Evolutionary conservation across 2,329 filamentous ascomycete species (phyloP).

Genomic region (Penicillium sp.): DNA sequence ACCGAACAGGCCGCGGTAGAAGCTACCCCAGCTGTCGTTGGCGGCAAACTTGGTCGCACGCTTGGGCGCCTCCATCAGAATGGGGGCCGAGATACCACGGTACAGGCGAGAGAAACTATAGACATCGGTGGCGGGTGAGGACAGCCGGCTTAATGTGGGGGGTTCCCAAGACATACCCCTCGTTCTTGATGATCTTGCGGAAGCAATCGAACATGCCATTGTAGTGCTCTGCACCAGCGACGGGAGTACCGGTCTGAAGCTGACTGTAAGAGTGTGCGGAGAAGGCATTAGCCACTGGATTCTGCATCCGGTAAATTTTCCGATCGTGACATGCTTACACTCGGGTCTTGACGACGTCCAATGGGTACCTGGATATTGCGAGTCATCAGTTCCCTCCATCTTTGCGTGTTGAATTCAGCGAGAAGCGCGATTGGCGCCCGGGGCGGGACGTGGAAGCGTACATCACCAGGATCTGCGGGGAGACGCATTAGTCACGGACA

Average conservation of each 20-base stretch:
- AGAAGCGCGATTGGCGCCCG: background rate
- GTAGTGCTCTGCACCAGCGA: slow-evolving; percentile 74
- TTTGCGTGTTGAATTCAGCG: background rate
- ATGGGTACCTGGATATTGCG: slow-evolving; percentile 71
- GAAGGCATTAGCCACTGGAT: background rate
- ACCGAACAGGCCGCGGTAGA: slow-evolving; percentile 86
- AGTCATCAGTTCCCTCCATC: slow-evolving; percentile 11
- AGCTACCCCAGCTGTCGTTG: slow-evolving; percentile 96
- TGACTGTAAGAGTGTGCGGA: slow-evolving; percentile 52
- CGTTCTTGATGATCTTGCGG: slow-evolving; percentile 90
- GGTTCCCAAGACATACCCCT: slow-evolving; percentile 65
- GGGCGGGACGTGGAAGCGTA: slow-evolving; percentile 14
- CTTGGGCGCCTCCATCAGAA: slow-evolving; percentile 97
- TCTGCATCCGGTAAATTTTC: slow-evolving; percentile 10
- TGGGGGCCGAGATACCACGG: slow-evolving; percentile 90
- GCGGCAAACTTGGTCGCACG: slow-evolving; percentile 97
- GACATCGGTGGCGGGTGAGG: slow-evolving; percentile 1
- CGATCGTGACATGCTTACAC: slow-evolving; percentile 59
- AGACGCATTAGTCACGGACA: slow-evolving; percentile 15
- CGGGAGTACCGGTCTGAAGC: slow-evolving; percentile 71
- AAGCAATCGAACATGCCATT: slow-evolving; percentile 98
- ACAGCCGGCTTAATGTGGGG: background rate
- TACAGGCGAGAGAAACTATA: slow-evolving; percentile 81
- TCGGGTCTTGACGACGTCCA: slow-evolving; percentile 98
- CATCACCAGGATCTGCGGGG: slow-evolving; percentile 31